Base-by-base conservation (phyloP, 2,329 filamentous ascomycete genomes). In the Lizonia empirigonia region DNA sequence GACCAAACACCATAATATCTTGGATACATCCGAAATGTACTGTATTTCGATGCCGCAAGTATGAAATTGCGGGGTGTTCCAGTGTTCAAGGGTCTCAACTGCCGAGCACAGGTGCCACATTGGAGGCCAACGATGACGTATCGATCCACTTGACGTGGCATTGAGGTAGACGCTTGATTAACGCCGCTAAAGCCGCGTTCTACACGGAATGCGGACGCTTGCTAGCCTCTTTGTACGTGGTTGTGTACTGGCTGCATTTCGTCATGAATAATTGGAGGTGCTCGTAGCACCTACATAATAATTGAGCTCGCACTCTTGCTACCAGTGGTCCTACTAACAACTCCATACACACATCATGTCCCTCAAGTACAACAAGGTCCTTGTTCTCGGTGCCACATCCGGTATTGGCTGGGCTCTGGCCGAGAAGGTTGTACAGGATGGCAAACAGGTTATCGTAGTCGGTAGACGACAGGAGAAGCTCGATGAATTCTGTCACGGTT, bases 311-410 rank as follows among this genome's bases (percentile, higher is more conserved):
- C 20, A 3, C 13, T 18, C 6, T 20, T 23, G 18, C 19, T 15
- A 15, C 5, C 20, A 7, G 22, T 22, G 18, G 15, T 22, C 5
- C 19, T 10, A 10, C 24, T 29, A 20, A 40, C 4, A 12, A 18
- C n/a, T n/a, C n/a, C 16, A 22, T 24, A 42, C 32, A 16, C 22
- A 22, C 45, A 69, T 49, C 53, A 74, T 80, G 79, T 61, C 74
- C 53, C 71, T 78, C 51, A 67, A 67, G 29, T 82, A 82, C 71
- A 79, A 78, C 56, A 81, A 82, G 65, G 74, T 81, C 16, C 75
- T 83, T 7, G 66, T 84, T 22, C 70, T 83, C 8, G 81, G 82
- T n/a, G 81, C 80, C 29, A 81, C 77, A 12, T 76, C 74, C 13
- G 79, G 79, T 23, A 80, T 81, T 39, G 79, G 82, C 39, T 69